These are phyloP conservation scores for Colletotrichum costaricense DNA, from an alignment of 2,329 filamentous ascomycete genomes.

Conservation along the genomic window DNA sequence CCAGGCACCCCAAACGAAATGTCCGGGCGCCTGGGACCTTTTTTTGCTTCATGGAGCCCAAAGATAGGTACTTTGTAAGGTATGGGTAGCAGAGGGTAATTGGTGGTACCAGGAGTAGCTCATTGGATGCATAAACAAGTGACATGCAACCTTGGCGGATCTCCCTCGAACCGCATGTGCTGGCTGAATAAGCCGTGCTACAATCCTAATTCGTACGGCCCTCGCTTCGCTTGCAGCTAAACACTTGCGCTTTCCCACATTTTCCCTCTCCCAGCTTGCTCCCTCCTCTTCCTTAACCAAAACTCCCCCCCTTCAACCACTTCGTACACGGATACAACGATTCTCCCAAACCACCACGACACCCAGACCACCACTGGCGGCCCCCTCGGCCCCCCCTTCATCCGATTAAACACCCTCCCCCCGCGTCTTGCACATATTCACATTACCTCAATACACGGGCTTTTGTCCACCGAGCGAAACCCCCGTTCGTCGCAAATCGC, in stretches of 20 bases:
- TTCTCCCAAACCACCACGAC: slow-evolving; percentile 16
- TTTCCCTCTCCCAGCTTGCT: slow-evolving; percentile 4
- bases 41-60: too few relatives aligned
- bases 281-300: slow-evolving; percentile 35
- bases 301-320: neutral
- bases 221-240: slow-evolving; percentile 16
- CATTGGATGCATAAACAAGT: slow-evolving; percentile 21
- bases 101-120: neutral
- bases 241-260: slow-evolving; percentile 27
- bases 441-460: slow-evolving; percentile 3
- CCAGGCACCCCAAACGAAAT: neutral
- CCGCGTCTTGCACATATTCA: slow-evolving; percentile 15
- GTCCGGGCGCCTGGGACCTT: neutral
- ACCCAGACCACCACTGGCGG: neutral
- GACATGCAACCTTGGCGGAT: slow-evolving; percentile 20
- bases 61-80: neutral
- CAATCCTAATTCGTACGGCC: neutral
- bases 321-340: slow-evolving; percentile 36
- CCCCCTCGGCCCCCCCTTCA: slow-evolving; percentile 4
- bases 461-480: neutral
- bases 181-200: neutral
- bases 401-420: slow-evolving; percentile 1
- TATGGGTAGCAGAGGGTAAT: too few relatives aligned
- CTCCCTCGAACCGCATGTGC: neutral
- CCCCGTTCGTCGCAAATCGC: slow-evolving; percentile 1